Evolutionary conservation across 2,329 filamentous ascomycete genomes (phyloP), one percentile per base, ranked within the genome.

Genomic region (Madurella mycetomatis): DNA sequence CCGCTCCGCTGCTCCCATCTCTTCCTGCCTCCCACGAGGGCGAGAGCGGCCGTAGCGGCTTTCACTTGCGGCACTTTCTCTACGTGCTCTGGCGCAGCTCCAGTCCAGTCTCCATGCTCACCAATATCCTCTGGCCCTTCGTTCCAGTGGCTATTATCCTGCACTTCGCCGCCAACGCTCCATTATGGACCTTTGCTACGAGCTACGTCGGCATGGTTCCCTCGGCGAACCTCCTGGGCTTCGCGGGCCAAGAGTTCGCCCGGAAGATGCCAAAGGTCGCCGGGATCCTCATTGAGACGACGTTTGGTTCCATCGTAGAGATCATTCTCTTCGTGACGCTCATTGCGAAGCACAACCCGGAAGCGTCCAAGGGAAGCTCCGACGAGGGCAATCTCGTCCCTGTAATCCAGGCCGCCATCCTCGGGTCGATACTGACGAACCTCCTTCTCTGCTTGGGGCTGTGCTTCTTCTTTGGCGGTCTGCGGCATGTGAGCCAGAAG

Each of bases 341-440:
- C 40, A 76, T 92, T 2, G 67, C 67, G 11, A 54, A 59, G 16
- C 51, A 55, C 41, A 25, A 25, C 25, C 25, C 25, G 25, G 40
- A 54, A 5, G 32, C 37, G 4, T 39, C 25, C 31, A 16, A 13
- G 43, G 42, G 41, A 9, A 34, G 41, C 45, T 31, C 40, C 30
- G 54, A 54, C 8, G 54, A 60, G 19, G 70, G 73, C 1, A 62
- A 74, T 49, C 67, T 74, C 67, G 84, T 86, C 54, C 76, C 78
- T 15, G 86, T 94, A 62, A 89, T 94, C 61, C 84, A 90, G 66
- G 88, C 88, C 51, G 89, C 90, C 32, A 91, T 95, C 54, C 74
- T 94, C 0, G 90, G 90, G 39, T 92, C 88, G 0, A 88, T 95
- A 48, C 70, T 95, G 31, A 88, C 90, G 15, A 95, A 90, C 37